Evolutionary conservation across 306 rosid species (phyloP), one percentile per base, ranked within the genome.

Genomic region (Quercus bicolor): DNA sequence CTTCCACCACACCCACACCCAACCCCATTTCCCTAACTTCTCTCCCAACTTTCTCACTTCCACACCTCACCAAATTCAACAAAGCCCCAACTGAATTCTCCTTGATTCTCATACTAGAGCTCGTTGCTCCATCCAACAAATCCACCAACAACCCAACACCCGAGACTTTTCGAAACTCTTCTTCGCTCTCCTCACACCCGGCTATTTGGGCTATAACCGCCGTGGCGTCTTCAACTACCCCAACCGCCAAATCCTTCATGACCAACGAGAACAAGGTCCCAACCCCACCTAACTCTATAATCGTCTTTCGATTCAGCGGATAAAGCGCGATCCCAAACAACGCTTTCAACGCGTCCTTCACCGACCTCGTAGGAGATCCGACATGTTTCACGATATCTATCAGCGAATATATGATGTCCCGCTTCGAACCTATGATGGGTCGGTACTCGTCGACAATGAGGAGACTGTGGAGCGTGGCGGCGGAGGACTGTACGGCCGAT

Each of bases 131-230:
- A 75, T 93, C 98, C 14, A 95, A 82, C 4, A 95, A 34, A 81
- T 91, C 98, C 2, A 70, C 92, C 74, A 95, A 37, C 1, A 90
- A 90, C 14, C 84, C 87, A 3, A 85, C 21, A 0, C 97, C 98
- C 0, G 92, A 82, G 0, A 82, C 88, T 79, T 74, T 84, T 29
- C 78, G 68, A 29, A 95, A 93, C 4, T 93, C 98, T 4, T 85
- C 88, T 2, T 70, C 91, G 75, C 98, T 89, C 71, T 95, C 99
- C 23, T 89, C 97, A 75, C 98, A 95, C 1, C 98, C 99, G 2
- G 98, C 98, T 5, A 95, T 84, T 85, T 95, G 99, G 5, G 99
- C 97, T 0, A 95, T 76, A 20, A 95, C 99, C 20, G 99, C 99
- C 26, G 99, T 89, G 0, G 96, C 88, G 20, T 95, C 99, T 82